phyloP scores from a whole-genome alignment of 768 basidiomycete species.

The Lactarius psammicola region DNA sequence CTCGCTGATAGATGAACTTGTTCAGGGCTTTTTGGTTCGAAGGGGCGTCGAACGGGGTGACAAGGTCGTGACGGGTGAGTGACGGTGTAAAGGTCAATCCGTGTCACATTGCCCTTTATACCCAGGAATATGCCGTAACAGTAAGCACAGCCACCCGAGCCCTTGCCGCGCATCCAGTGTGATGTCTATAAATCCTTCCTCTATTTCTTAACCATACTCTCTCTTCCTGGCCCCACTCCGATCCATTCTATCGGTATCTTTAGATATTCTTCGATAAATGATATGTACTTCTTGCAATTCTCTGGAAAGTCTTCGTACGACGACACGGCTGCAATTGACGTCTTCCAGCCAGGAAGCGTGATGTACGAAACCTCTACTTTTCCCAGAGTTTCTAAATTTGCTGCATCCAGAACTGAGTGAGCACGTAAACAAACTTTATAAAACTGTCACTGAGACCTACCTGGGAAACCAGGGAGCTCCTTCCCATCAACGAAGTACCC shows the following conservation, averaged over 20 bases:
- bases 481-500: constrained; percentile 77
- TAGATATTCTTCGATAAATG: constrained; percentile 77
- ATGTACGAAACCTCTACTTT: constrained; percentile 83
- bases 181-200: not conserved
- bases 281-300: constrained; percentile 82
- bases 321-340: constrained; percentile 60
- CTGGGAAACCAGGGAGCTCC: constrained; percentile 83
- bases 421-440: not conserved
- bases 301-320: constrained; percentile 76
- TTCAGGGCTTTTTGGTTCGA: constrained; percentile 19
- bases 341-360: constrained; percentile 90
- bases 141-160: constrained; percentile 24
- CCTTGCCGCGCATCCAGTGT: too few species aligned
- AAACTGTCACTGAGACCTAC: constrained; percentile 42
- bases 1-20: constrained; percentile 5
- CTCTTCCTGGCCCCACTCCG: constrained; percentile 85
- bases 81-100: constrained; percentile 28
- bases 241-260: constrained; percentile 85
- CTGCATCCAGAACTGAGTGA: constrained; percentile 39
- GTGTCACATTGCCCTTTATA: constrained; percentile 36
- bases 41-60: constrained; percentile 33
- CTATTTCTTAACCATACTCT: constrained; percentile 60
- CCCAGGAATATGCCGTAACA: constrained; percentile 32
- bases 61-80: constrained; percentile 37
- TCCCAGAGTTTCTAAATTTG: constrained; percentile 80